A percentile compares a stretch with the other conserved stretches of the same genome.
These are phyloP conservation scores for Cyberlindnera subsufficiens DNA, from an alignment of 805 yeast genomes.

Conservation along the genomic window DNA sequence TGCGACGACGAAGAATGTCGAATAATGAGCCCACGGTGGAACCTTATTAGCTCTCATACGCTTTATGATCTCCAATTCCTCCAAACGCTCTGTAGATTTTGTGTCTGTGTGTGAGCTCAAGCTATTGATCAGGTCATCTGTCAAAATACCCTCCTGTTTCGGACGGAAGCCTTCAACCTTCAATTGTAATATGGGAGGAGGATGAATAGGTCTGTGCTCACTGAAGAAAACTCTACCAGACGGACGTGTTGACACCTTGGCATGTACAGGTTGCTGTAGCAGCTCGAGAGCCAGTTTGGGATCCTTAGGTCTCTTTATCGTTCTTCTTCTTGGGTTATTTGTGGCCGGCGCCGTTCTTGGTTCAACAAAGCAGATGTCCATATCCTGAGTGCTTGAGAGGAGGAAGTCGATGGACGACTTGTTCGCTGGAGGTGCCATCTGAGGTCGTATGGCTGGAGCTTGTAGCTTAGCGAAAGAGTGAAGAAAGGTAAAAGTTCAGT, in stretches of 20 bases:
- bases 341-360: constrained; percentile 10
- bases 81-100: constrained; percentile 14
- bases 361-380: constrained; percentile 6
- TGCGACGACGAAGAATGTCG: constrained; percentile 23
- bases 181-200: constrained; percentile 27
- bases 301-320: constrained; percentile 13
- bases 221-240: constrained; percentile 18
- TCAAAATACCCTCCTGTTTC: constrained; percentile 4
- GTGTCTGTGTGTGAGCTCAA: constrained; percentile 8
- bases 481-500: too few species aligned
- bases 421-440: not conserved
- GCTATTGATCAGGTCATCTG: constrained; percentile 7
- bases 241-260: constrained; percentile 24
- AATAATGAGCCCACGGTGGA: constrained; percentile 23
- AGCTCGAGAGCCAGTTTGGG: constrained; percentile 16
- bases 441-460: not conserved
- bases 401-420: constrained; percentile 22
- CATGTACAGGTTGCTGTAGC: constrained; percentile 26
- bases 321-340: constrained; percentile 6
- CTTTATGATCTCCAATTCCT: constrained; percentile 16
- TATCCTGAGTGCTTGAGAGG: constrained; percentile 7
- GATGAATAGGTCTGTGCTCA: constrained; percentile 29
- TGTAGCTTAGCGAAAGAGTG: too few species aligned
- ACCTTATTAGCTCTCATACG: constrained; percentile 13
- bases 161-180: constrained; percentile 12